Base-by-base conservation (phyloP, 2,329 filamentous ascomycete genomes). In the Fusarium marasasianum region DNA sequence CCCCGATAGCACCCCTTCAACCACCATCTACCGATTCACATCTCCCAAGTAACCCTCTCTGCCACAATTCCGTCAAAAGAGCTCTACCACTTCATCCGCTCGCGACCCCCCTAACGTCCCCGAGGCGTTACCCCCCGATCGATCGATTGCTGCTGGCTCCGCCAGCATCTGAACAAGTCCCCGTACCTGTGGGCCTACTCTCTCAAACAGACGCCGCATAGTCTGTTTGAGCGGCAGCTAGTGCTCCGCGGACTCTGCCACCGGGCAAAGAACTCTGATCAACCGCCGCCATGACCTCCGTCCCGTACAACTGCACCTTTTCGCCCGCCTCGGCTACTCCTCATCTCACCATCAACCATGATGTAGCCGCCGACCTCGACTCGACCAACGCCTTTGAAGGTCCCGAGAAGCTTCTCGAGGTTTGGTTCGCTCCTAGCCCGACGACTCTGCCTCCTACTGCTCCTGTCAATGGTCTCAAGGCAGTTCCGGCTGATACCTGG, bases 151-250 rank as follows among this genome's bases (percentile, higher is more conserved):
- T 91, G 93, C 93, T 95, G 93, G 94, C 93, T 93, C 90, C 90
- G 93, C 94, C 93, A 96, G 93, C 93, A 90, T 89, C 87, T 84
- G 84, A 70, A 81, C 78, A 80, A 84, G 84, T 83, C 87, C 87
- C 89, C 87, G 75, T 84, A 89, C 88, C 89, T 91, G 93, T 96
- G 94, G 94, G 94, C 94, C 94, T 96, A 95, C 94, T 96, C 93
- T 95, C 94, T 95, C 94, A 93, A 91, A 90, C 94, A 93, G 89
- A 93, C 93, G 89, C 92, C 91, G 91, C 93, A 94, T 92, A 90
- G 93, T 95, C 95, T 94, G 94, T 96, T 94, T 97, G 94, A 91
- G 94, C 89, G 91, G 93, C 91, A 97, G 95, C 94, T 93, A 95
- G 94, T 94, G 95, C 94, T 96, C 93, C 93, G 93, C 92, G 89